Evolutionary conservation across 441 rosid genomes (phyloP).

Genomic region (Aleurites moluccanus): DNA sequence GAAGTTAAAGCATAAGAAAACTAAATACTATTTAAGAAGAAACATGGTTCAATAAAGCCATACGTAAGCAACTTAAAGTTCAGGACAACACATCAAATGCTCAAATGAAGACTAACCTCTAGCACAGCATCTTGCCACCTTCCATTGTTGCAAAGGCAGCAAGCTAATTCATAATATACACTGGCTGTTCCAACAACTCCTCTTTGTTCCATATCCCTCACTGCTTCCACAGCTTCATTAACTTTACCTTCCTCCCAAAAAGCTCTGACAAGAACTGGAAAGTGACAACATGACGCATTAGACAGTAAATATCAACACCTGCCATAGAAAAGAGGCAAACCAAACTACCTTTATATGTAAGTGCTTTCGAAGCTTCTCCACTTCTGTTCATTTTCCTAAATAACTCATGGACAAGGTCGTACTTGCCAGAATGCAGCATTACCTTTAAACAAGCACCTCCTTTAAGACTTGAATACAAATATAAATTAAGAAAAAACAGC

Average conservation of each 20-base stretch:
- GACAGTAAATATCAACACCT: conserved; percentile 13
- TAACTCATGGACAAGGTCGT: conserved; percentile 64
- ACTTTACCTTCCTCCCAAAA: conserved; percentile 83
- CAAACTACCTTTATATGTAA: conserved; percentile 71
- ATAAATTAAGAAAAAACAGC: conserved; percentile 28
- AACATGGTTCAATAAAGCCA: background rate
- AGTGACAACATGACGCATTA: conserved; percentile 24
- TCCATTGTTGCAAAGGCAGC: conserved; percentile 83
- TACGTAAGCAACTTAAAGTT: conserved; percentile 9
- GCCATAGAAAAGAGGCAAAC: conserved; percentile 10
- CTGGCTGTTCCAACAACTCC: conserved; percentile 83
- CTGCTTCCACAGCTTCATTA: conserved; percentile 73
- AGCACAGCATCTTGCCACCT: conserved; percentile 79
- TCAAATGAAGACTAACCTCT: conserved; percentile 49
- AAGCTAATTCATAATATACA: conserved; percentile 81
- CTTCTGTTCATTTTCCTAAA: conserved; percentile 73
- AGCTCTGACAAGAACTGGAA: conserved; percentile 78
- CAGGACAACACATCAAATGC: conserved; percentile 4
- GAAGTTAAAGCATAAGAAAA: background rate
- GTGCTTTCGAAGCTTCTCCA: conserved; percentile 71
- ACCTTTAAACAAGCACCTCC: conserved; percentile 69
- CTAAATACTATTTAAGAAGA: background rate
- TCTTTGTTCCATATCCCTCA: conserved; percentile 81
- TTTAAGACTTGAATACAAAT: conserved; percentile 51
- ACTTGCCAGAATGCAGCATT: conserved; percentile 86